A percentile compares a stretch with the other conserved stretches of the same genome.
Evolutionary conservation across 495 filamentous ascomycete species (phyloP).

Genomic region (Diplogelasinospora grovesii): DNA sequence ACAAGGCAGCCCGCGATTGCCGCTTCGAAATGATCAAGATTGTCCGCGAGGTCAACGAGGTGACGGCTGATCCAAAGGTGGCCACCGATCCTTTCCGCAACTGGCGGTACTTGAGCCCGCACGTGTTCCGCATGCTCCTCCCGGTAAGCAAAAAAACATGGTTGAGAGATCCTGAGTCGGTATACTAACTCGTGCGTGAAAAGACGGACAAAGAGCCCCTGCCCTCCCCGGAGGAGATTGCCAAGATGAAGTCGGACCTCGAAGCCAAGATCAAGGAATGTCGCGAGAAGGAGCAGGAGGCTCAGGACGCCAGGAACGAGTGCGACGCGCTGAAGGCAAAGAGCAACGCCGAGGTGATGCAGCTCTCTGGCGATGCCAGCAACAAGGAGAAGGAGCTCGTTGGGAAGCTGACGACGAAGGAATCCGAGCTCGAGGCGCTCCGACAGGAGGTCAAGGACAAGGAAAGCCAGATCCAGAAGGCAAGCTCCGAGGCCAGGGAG

Average conservation of each 20-base stretch:
- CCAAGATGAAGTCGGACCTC: background rate
- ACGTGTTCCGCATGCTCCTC: background rate
- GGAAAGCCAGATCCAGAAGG: too few relatives aligned
- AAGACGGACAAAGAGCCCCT: background rate
- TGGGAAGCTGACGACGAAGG: too few relatives aligned
- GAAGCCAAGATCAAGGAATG: background rate
- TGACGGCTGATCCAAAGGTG: background rate
- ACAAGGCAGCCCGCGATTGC: background rate
- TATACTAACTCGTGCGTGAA: too few relatives aligned
- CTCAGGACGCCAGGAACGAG: background rate
- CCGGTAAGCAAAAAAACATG: too few relatives aligned
- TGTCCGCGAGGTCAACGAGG: background rate
- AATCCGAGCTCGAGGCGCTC: too few relatives aligned
- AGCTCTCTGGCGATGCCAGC: too few relatives aligned
- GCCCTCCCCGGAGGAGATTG: background rate
- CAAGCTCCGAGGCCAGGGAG: too few relatives aligned
- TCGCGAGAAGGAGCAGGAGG: background rate
- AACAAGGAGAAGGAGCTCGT: too few relatives aligned
- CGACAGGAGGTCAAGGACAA: too few relatives aligned
- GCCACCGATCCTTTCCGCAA: background rate
- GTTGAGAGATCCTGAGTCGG: too few relatives aligned
- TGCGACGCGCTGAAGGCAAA: background rate
- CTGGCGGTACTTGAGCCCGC: background rate
- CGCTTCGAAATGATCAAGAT: constrained; percentile 1
- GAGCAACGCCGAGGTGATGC: too few relatives aligned